These are phyloP conservation scores for Botrytis tulipae DNA, from an alignment of 2,329 filamentous ascomycete genomes.

Conservation along the genomic window DNA sequence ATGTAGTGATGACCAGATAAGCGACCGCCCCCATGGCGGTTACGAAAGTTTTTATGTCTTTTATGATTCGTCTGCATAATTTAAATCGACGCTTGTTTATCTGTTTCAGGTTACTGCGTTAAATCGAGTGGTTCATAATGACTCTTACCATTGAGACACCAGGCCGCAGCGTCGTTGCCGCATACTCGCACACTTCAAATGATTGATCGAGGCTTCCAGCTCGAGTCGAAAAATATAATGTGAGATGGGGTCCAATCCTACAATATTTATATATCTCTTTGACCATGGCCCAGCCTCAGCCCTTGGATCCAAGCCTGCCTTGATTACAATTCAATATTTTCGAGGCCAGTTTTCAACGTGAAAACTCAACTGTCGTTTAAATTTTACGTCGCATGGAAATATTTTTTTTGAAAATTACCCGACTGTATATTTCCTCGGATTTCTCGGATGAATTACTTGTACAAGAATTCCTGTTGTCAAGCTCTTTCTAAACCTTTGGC, in stretches of 20 bases:
- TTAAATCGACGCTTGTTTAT: constrained; percentile 2
- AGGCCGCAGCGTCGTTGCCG: constrained; percentile 19
- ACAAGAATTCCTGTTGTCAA: background rate
- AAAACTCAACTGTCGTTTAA: background rate
- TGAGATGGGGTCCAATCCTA: constrained; percentile 21
- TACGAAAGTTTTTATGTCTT: constrained; percentile 10
- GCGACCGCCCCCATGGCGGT: constrained; percentile 19
- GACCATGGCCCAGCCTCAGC: background rate
- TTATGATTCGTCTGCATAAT: constrained; percentile 16
- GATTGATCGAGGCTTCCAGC: constrained; percentile 10
- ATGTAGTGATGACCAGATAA: constrained; percentile 17
- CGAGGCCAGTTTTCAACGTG: background rate
- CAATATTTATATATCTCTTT: constrained; percentile 19
- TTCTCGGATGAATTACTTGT: constrained; percentile 5
- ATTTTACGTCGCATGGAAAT: background rate
- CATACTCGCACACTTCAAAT: background rate
- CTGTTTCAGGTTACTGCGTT: constrained; percentile 8
- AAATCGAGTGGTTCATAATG: constrained; percentile 15
- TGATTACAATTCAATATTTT: background rate
- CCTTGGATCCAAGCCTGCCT: constrained; percentile 10
- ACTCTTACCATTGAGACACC: constrained; percentile 8
- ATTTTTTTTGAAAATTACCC: background rate
- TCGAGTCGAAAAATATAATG: constrained; percentile 3
- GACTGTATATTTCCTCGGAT: background rate
- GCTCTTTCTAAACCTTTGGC: background rate